Evolutionary conservation across 83 land plant genomes (phyloP).

Genomic region (Diphasiastrum complanatum): DNA sequence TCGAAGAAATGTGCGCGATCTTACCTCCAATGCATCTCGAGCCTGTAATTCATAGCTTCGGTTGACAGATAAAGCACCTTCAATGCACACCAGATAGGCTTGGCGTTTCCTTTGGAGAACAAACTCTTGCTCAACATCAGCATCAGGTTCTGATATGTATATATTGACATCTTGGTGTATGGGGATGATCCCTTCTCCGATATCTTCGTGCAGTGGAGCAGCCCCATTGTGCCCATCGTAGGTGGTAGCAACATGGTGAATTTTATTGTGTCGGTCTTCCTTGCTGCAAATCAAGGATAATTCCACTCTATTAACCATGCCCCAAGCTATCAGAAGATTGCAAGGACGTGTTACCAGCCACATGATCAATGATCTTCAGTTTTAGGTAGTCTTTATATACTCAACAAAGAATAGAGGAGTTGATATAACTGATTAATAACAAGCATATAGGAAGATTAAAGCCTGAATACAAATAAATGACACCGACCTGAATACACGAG

Average conservation of each 20-base stretch:
- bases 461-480: no score
- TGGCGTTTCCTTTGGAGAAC: slow-evolving; percentile 21
- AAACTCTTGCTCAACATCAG: slow-evolving; percentile 16
- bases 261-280: slow-evolving; percentile 31
- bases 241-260: slow-evolving; percentile 30
- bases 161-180: slow-evolving; percentile 35
- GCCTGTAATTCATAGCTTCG: slow-evolving; percentile 6
- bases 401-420: no score
- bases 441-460: no score
- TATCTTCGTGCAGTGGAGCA: slow-evolving; percentile 8
- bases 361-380: no score
- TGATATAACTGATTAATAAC: no score
- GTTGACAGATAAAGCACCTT: slow-evolving; percentile 23
- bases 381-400: no score
- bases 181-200: slow-evolving; percentile 25
- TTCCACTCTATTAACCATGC: background rate
- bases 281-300: slow-evolving; percentile 16
- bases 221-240: slow-evolving; percentile 7
- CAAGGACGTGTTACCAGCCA: no score
- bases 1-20: background rate
- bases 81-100: slow-evolving; percentile 32
- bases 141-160: slow-evolving; percentile 26
- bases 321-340: background rate
- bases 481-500: no score
- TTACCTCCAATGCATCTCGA: slow-evolving; percentile 34